phyloP scores from a whole-genome alignment of 768 basidiomycete genomes.

The Suillus weaverae region DNA sequence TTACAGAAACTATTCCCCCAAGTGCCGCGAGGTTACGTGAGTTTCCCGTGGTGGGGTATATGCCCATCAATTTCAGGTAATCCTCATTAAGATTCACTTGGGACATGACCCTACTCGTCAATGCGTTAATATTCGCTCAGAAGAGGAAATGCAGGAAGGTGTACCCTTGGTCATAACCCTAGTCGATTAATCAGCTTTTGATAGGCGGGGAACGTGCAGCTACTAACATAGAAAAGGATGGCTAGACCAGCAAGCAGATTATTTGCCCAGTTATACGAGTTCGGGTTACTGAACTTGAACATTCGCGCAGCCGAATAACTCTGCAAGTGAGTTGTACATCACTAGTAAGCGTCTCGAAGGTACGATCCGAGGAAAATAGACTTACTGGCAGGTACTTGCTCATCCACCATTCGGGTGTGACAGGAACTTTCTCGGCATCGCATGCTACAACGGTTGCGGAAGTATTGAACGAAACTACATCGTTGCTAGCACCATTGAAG shows the following conservation, averaged over 20 bases:
- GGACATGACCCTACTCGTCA: constrained; percentile 7
- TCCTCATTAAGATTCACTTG: constrained; percentile 11
- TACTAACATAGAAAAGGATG: constrained; percentile 5
- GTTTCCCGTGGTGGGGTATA: constrained; percentile 10
- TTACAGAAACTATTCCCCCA: constrained; percentile 12
- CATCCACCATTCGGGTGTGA: constrained; percentile 7
- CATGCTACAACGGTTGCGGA: neutral
- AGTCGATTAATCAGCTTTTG: neutral
- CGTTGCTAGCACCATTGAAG: neutral
- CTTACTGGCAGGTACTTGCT: constrained; percentile 10
- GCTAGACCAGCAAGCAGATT: constrained; percentile 9
- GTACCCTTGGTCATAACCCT: constrained; percentile 11
- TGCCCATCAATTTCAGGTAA: constrained; percentile 8
- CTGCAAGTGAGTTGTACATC: neutral
- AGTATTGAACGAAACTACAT: neutral
- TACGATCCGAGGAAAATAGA: neutral
- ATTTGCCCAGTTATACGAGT: constrained; percentile 10
- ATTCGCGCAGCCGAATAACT: constrained; percentile 6
- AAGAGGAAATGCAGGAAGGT: neutral
- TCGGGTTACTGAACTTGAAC: constrained; percentile 4
- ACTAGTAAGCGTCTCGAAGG: neutral
- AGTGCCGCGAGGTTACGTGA: constrained; percentile 11
- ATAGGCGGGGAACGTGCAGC: neutral
- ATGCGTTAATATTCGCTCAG: neutral
- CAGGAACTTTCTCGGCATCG: constrained; percentile 4